Percentiles rank a stretch among this genome's conserved stretches.
Evolutionary conservation across 2,329 filamentous ascomycete genomes (phyloP).

Genomic region (Aspergillus clavatus): DNA sequence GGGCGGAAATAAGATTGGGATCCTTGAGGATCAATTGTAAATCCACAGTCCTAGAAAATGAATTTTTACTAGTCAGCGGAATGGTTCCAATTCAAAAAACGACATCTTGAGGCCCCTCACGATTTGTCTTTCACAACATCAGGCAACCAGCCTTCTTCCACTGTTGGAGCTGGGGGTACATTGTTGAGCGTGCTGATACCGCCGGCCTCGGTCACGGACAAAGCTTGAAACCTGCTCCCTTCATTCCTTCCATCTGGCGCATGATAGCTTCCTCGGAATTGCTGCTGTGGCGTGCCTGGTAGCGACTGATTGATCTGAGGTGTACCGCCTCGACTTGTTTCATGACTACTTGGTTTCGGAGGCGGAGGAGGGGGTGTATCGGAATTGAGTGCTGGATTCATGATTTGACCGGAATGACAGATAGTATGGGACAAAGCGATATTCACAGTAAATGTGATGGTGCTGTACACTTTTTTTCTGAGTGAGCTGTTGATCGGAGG

Average conservation of each 20-base stretch:
- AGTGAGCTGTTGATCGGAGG: too few relatives aligned
- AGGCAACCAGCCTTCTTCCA: conserved; percentile 70
- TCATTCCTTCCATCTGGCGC: conserved; percentile 8
- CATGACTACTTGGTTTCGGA: conserved; percentile 66
- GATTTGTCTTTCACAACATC: conserved; percentile 72
- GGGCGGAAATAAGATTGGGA: conserved; percentile 64
- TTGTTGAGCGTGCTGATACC: conserved; percentile 12
- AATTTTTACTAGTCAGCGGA: conserved; percentile 1
- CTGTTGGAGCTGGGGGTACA: conserved; percentile 28
- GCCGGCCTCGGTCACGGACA: conserved; percentile 8
- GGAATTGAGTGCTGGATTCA: conserved; percentile 39
- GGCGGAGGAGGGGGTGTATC: conserved; percentile 63
- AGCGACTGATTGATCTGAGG: conserved; percentile 48
- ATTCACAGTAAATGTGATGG: too few relatives aligned
- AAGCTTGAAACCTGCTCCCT: conserved; percentile 5
- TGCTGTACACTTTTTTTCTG: too few relatives aligned
- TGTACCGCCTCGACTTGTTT: conserved; percentile 62
- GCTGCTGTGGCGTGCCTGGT: conserved; percentile 41
- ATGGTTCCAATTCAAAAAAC: background rate
- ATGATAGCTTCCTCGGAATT: conserved; percentile 24
- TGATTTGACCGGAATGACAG: conserved; percentile 12
- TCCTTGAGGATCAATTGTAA: conserved; percentile 75
- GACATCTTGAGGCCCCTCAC: conserved; percentile 47
- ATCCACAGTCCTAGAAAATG: conserved; percentile 26
- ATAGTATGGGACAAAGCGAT: conserved; percentile 1